phyloP scores from a whole-genome alignment of 2,329 filamentous ascomycete species.

The Lizonia empirigonia region DNA sequence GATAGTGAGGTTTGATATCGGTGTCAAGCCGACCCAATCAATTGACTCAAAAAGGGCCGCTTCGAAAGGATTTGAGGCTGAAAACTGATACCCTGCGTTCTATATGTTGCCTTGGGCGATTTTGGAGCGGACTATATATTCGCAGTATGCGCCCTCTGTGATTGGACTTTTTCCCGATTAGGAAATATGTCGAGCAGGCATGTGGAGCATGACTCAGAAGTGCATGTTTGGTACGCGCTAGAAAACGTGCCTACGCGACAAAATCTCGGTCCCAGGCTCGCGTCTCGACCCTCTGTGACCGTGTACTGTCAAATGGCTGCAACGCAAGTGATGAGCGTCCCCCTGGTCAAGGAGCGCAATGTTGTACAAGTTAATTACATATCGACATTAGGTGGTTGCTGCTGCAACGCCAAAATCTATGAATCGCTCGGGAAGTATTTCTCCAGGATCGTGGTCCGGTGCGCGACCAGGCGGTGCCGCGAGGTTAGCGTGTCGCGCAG shows the following conservation, averaged over 20 bases:
- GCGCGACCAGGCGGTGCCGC: constrained; percentile 67
- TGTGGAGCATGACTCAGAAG: constrained; percentile 39
- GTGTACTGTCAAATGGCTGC: no score
- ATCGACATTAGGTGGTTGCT: background rate
- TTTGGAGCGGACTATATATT: constrained; percentile 29
- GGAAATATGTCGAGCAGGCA: constrained; percentile 38
- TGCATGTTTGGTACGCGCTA: constrained; percentile 21
- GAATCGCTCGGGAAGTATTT: constrained; percentile 53
- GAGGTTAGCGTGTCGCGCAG: constrained; percentile 63
- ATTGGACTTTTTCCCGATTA: constrained; percentile 23
- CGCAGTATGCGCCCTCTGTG: constrained; percentile 22
- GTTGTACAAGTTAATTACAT: constrained; percentile 9
- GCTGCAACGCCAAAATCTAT: background rate
- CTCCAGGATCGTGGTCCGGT: constrained; percentile 64
- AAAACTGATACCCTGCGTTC: constrained; percentile 14
- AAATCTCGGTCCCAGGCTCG: constrained; percentile 5
- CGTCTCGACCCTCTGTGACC: background rate
- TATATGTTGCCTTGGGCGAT: constrained; percentile 14
- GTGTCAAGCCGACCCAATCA: no score
- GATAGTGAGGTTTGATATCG: background rate
- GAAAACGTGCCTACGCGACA: constrained; percentile 16
- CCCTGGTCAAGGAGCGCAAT: background rate
- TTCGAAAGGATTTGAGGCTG: background rate
- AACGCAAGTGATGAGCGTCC: background rate
- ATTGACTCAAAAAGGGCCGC: background rate